Base-by-base conservation (phyloP, 305 asterid species). In the Lippia alba region DNA sequence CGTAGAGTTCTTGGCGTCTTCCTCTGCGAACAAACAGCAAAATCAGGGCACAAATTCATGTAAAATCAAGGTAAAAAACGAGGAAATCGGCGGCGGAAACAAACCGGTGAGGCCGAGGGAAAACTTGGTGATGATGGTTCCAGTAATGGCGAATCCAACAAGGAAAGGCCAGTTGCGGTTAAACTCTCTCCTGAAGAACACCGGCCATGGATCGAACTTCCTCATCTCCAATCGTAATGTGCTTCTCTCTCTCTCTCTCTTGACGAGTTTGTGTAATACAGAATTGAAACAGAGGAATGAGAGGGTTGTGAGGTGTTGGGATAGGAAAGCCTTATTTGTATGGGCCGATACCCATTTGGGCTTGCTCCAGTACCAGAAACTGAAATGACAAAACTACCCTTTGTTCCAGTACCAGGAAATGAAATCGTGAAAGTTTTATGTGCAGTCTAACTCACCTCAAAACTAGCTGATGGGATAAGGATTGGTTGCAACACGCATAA, bases 151-250 rank as follows among this genome's bases (percentile, higher is more conserved):
- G 67, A 91, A 91, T 33, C 97, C 97, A 46, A 89, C 81, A 17
- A 91, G 92, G 79, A 91, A 91, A 0, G 96, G 96, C 96, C 96
- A 89, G 69, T 75, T 82, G 14, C 97, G 94, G 4, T 74, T 84
- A 83, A 82, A 89, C 66, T 91, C 97, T 64, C 97, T 83, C 72
- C 76, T 87, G 92, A 91, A 91, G 51, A 91, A 91, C 75, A 91
- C 87, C 11, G 96, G 96, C 96, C 96, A 91, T 8, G 97, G 96
- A 85, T 91, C 94, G 71, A 91, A 89, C 74, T 87, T 88, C 92
- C 94, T 89, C 97, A 91, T 89, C 53, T 61, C 69, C 14, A n/a
- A 8, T 19, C 40, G 39, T 71, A 2, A 40, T 15, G 5, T 18
- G 32, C 30, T 44, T 8, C 10, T 24, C 61, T 50, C 44, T 39